phyloP scores from a whole-genome alignment of 164 flowering plant species.

The Malania oleifera region DNA sequence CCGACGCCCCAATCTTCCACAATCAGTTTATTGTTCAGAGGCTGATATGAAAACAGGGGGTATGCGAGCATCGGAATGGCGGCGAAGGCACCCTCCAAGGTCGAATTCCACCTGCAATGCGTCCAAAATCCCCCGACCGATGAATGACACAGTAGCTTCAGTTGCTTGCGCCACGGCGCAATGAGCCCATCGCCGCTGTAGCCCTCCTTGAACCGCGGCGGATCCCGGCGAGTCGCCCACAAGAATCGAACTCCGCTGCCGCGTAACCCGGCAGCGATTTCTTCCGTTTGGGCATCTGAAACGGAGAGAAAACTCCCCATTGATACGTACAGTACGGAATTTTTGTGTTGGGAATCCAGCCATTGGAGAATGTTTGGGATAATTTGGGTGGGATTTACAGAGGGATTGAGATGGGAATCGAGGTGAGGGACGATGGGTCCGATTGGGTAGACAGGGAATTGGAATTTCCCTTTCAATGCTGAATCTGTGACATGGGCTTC shows the following conservation, averaged over 20 bases:
- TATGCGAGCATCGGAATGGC: constrained; percentile 17
- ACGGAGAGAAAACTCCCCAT: constrained; percentile 21
- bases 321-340: constrained; percentile 23
- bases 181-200: constrained; percentile 10
- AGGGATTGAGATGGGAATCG: not conserved
- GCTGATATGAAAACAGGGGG: constrained; percentile 16
- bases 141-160: constrained; percentile 19
- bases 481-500: constrained; percentile 23
- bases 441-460: constrained; percentile 23
- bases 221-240: constrained; percentile 22
- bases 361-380: constrained; percentile 13
- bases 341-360: constrained; percentile 19
- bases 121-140: constrained; percentile 24
- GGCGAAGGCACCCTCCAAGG: constrained; percentile 9
- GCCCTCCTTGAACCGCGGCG: not conserved
- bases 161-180: constrained; percentile 25
- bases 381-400: not conserved
- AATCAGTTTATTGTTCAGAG: constrained; percentile 11
- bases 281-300: constrained; percentile 17
- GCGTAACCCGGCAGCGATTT: constrained; percentile 13
- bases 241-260: constrained; percentile 19
- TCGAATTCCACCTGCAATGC: constrained; percentile 27
- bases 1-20: constrained; percentile 25
- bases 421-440: constrained; percentile 32
- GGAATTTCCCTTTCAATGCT: constrained; percentile 11